Conservation (phyloP, 345 rosid genomes). For the Limnanthes douglasii region DNA sequence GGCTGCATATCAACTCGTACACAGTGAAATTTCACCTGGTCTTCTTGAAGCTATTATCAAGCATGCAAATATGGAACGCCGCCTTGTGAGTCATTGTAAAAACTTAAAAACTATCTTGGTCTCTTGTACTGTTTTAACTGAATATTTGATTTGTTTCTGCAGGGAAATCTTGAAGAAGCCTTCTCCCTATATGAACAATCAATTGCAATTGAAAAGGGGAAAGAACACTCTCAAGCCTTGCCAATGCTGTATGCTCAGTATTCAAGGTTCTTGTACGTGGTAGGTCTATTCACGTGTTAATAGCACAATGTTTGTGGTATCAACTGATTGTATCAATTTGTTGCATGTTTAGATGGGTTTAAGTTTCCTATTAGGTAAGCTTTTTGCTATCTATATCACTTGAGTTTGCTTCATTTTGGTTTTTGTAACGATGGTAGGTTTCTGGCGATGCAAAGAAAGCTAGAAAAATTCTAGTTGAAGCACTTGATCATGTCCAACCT, state of each 20-base stretch:
- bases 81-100: constrained; percentile 37
- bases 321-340: no score
- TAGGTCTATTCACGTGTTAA: constrained; percentile 25
- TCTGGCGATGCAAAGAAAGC: constrained; percentile 64
- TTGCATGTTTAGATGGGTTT: no score
- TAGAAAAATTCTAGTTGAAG: constrained; percentile 49
- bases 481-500: constrained; percentile 62
- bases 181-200: constrained; percentile 77
- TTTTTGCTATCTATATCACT: no score
- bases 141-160: constrained; percentile 12
- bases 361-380: constrained; percentile 1
- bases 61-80: constrained; percentile 94
- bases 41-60: constrained; percentile 87
- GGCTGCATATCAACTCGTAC: constrained; percentile 80
- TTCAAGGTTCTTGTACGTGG: constrained; percentile 64
- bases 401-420: constrained; percentile 2
- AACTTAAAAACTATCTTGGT: constrained; percentile 6
- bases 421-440: constrained; percentile 24
- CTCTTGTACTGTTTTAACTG: constrained; percentile 7
- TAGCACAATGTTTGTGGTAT: no score
- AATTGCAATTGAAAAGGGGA: constrained; percentile 90
- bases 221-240: constrained; percentile 66
- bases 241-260: constrained; percentile 85
- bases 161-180: constrained; percentile 79
- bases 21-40: constrained; percentile 83